Conservation (phyloP, 768 basidiomycete genomes). For the Rhodocollybia butyracea region DNA sequence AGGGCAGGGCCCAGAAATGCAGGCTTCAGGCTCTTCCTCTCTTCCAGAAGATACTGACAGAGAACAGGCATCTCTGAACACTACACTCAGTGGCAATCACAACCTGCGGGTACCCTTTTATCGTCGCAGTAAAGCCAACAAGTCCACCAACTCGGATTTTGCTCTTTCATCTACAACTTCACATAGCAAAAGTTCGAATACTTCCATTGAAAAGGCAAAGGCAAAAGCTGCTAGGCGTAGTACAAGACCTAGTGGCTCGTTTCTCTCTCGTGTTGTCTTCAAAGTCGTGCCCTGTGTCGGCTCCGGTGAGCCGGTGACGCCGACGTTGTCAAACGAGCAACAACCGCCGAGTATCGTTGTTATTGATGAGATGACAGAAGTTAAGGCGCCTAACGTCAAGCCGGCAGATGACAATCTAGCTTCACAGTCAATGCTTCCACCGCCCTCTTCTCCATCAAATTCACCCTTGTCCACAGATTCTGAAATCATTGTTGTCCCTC, state of each 20-base stretch:
- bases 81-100: conserved; percentile 30
- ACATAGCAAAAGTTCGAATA: conserved; percentile 7
- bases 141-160: conserved; percentile 29
- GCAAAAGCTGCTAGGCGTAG: conserved; percentile 4
- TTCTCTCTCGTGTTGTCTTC: conserved; percentile 31
- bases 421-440: conserved; percentile 5
- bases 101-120: conserved; percentile 40
- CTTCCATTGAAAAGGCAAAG: conserved; percentile 28
- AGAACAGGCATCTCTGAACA: conserved; percentile 39
- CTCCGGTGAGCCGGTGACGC: conserved; percentile 10
- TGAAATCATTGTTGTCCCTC: conserved; percentile 29
- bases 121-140: conserved; percentile 35
- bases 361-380: not conserved
- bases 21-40: conserved; percentile 16
- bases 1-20: conserved; percentile 10
- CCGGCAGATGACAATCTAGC: not conserved
- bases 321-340: not conserved
- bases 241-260: conserved; percentile 16
- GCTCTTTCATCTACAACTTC: conserved; percentile 29
- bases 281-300: conserved; percentile 35
- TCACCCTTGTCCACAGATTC: conserved; percentile 8
- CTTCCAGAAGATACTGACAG: conserved; percentile 27
- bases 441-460: not conserved
- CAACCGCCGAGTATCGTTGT: not conserved
- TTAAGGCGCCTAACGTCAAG: conserved; percentile 3